phyloP scores from a whole-genome alignment of 2,329 filamentous ascomycete genomes.

The Pyricularia sp. region DNA sequence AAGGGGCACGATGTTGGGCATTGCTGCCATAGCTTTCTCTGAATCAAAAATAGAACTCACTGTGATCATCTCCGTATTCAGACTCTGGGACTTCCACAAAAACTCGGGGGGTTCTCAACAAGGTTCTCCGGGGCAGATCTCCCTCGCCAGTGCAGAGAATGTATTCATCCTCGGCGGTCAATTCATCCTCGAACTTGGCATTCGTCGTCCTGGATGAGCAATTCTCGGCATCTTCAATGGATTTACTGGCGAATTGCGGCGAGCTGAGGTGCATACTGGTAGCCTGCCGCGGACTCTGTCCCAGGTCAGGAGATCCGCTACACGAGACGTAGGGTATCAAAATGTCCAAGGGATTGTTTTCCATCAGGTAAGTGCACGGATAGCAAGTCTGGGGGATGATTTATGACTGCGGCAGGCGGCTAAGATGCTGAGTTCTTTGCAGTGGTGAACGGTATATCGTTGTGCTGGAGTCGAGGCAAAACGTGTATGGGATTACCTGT shows the following conservation, averaged over 20 bases:
- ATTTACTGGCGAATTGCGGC: neutral
- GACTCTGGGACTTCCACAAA: neutral
- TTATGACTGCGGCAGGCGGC: neutral
- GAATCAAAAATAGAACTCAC: neutral
- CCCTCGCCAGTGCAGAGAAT: neutral
- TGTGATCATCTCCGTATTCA: neutral
- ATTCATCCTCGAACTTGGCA: neutral
- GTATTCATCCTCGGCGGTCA: neutral
- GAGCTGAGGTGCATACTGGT: neutral
- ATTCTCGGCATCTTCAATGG: neutral
- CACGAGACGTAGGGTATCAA: neutral
- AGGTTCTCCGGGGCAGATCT: neutral
- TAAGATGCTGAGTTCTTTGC: neutral
- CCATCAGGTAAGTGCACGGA: neutral
- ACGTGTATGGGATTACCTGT: neutral
- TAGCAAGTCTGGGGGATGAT: neutral
- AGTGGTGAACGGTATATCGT: neutral
- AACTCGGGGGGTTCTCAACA: neutral
- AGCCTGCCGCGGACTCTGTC: neutral
- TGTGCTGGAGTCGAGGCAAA: neutral
- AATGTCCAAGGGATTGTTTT: neutral
- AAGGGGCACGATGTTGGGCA: neutral
- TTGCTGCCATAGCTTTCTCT: neutral
- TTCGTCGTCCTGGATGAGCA: neutral
- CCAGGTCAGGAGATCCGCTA: neutral